Evolutionary conservation across 2,329 filamentous ascomycete genomes (phyloP), one percentile per base, ranked within the genome.

Genomic region (Botrytis elliptica): DNA sequence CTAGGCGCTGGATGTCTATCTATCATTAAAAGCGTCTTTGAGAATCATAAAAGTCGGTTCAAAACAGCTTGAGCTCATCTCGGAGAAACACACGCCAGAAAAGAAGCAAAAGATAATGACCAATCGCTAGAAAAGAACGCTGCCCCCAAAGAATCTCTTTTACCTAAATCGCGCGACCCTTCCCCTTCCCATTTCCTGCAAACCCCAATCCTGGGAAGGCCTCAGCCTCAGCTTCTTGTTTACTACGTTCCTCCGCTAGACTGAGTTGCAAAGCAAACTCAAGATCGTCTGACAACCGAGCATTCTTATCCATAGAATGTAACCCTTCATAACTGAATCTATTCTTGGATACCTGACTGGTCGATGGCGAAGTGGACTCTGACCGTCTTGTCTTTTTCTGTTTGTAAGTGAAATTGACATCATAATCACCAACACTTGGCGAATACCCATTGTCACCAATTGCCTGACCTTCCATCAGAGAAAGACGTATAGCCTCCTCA

Each of bases 401-500:
- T 79, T 86, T 88, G 77, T 83, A 84, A 65, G 82, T 87, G 77
- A 89, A 83, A 22, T 85, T 83, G 66, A 87, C 85, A 57, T 88
- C 86, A 74, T 86, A 87, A 25, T 86, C 86, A 29, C 84, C 84
- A 36, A 81, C 85, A 16, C 79, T 82, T 0, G 86, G 84, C 5
- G 85, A 86, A 62, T 84, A 82, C 1, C 83, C 84, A 29, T 73
- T 60, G 4, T 44, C 71, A 2, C 79, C 78, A 42, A 87, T 86
- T 71, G 87, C 85, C 55, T 85, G 84, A 9, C 85, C 85, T 76
- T 91, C 89, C 70, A 90, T 82, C 10, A 91, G 82, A 3, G 88
- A 90, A 16, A 91, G 82, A 0, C 89, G 86, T 57, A 91, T 88
- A 1, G 89, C 90, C 71, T 88, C 85, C 81, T 91, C 89, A 16